Conservation (phyloP, 345 rosid genomes). For the Stellera chamaejasme region DNA sequence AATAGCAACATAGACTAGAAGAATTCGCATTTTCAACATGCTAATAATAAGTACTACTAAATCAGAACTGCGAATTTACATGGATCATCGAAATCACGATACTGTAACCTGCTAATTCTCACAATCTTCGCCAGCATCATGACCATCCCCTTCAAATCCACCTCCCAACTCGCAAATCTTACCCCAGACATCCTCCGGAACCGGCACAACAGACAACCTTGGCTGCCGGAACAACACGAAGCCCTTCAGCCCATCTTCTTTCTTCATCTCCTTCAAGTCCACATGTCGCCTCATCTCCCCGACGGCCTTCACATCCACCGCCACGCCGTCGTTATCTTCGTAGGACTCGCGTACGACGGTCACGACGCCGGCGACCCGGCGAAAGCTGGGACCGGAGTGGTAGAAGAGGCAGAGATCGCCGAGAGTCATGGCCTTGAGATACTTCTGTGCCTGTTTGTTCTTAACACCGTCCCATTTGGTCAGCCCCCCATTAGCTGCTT, state of each 20-base stretch:
- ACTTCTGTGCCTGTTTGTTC: conserved; percentile 87
- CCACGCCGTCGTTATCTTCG: conserved; percentile 27
- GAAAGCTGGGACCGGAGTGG: conserved; percentile 74
- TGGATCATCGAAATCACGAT: too few species aligned
- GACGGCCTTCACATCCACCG: conserved; percentile 70
- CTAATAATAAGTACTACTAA: too few species aligned
- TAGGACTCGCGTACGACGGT: conserved; percentile 64
- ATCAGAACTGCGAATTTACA: too few species aligned
- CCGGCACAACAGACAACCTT: conserved; percentile 82
- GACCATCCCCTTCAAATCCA: conserved; percentile 78
- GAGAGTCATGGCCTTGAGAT: conserved; percentile 67
- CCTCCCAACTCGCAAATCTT: conserved; percentile 67
- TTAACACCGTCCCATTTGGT: conserved; percentile 90
- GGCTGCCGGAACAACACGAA: conserved; percentile 77
- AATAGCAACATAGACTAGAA: too few species aligned
- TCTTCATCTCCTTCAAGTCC: conserved; percentile 75
- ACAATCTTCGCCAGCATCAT: conserved; percentile 10
- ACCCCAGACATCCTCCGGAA: conserved; percentile 46
- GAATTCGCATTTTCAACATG: too few species aligned
- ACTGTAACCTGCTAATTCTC: conserved; percentile 1
- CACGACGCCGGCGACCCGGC: conserved; percentile 79
- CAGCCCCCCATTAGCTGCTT: conserved; percentile 54
- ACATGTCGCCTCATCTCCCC: conserved; percentile 76
- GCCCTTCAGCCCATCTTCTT: conserved; percentile 45
- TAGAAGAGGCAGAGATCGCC: conserved; percentile 84